Conservation (phyloP, 768 basidiomycete species). For the Tylopilus balloui region DNA sequence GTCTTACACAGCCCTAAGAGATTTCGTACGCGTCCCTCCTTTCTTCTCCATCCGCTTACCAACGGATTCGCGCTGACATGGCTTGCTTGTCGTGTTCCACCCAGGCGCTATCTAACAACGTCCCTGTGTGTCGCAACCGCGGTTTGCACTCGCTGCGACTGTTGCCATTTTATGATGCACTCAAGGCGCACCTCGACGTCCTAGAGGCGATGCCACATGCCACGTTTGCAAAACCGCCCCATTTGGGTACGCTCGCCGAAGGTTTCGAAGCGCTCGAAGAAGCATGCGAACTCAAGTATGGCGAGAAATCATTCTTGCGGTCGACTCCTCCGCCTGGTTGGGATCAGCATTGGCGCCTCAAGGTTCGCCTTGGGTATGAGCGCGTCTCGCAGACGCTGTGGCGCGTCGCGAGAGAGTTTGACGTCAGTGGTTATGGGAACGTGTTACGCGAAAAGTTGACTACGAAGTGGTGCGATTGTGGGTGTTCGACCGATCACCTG, state of each 20-base stretch:
- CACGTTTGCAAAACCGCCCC: constrained; percentile 60
- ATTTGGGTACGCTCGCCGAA: constrained; percentile 54
- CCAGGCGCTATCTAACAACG: constrained; percentile 70
- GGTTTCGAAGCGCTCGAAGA: constrained; percentile 63
- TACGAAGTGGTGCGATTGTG: constrained; percentile 77
- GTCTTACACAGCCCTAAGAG: constrained; percentile 72
- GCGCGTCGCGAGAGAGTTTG: constrained; percentile 67
- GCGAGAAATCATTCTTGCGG: constrained; percentile 32
- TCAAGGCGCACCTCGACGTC: constrained; percentile 57
- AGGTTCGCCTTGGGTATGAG: constrained; percentile 63
- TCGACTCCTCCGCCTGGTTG: constrained; percentile 39
- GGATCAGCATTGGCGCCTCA: constrained; percentile 54
- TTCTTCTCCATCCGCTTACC: background rate
- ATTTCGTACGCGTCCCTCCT: constrained; percentile 53
- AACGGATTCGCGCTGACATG: constrained; percentile 5
- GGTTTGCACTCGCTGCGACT: constrained; percentile 66
- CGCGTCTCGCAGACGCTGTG: constrained; percentile 60
- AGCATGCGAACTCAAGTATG: constrained; percentile 56
- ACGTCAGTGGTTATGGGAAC: constrained; percentile 65
- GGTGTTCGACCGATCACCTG: constrained; percentile 74
- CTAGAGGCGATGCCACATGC: constrained; percentile 56
- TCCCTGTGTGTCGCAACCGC: constrained; percentile 57
- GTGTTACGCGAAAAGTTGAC: constrained; percentile 69
- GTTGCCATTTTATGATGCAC: constrained; percentile 54
- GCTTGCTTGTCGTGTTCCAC: background rate